phyloP scores from a whole-genome alignment of 2,329 filamentous ascomycete genomes.

The Alternaria triticina region DNA sequence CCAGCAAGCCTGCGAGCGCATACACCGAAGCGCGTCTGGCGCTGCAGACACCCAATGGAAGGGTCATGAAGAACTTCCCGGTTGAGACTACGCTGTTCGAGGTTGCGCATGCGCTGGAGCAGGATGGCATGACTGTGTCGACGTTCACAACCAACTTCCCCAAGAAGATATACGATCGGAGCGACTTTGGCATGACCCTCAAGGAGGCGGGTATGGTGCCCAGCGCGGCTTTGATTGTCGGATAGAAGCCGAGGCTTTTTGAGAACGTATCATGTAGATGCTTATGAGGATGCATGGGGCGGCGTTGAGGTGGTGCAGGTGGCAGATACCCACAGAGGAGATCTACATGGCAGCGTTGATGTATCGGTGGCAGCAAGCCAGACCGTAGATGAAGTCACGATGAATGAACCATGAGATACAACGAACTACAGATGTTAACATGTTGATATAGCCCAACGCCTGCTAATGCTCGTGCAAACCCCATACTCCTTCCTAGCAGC shows the following conservation, averaged over 20 bases:
- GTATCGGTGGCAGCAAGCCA: not conserved
- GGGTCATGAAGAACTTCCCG: slow-evolving; percentile 84
- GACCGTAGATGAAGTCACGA: not conserved
- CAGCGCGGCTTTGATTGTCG: slow-evolving; percentile 84
- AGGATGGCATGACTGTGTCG: slow-evolving; percentile 72
- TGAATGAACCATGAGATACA: not conserved
- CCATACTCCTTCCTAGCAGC: not conserved
- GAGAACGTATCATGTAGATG: not conserved
- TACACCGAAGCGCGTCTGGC: slow-evolving; percentile 83
- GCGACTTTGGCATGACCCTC: slow-evolving; percentile 85
- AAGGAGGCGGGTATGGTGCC: slow-evolving; percentile 92
- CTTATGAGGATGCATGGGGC: not conserved
- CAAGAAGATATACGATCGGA: slow-evolving; percentile 73
- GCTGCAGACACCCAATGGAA: slow-evolving; percentile 77
- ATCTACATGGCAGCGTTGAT: not conserved
- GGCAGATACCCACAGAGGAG: slow-evolving; percentile 5
- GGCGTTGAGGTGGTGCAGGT: slow-evolving; percentile 2
- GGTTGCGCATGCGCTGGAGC: slow-evolving; percentile 77
- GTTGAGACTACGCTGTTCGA: slow-evolving; percentile 94
- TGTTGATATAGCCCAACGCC: not conserved
- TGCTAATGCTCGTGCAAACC: not conserved
- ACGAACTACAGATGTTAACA: not conserved
- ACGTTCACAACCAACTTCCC: slow-evolving; percentile 90
- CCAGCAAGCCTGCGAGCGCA: slow-evolving; percentile 69
- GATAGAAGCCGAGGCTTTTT: slow-evolving; percentile 25